phyloP scores from a whole-genome alignment of 2,329 filamentous ascomycete genomes.

The Gaeumannomyces sp. region DNA sequence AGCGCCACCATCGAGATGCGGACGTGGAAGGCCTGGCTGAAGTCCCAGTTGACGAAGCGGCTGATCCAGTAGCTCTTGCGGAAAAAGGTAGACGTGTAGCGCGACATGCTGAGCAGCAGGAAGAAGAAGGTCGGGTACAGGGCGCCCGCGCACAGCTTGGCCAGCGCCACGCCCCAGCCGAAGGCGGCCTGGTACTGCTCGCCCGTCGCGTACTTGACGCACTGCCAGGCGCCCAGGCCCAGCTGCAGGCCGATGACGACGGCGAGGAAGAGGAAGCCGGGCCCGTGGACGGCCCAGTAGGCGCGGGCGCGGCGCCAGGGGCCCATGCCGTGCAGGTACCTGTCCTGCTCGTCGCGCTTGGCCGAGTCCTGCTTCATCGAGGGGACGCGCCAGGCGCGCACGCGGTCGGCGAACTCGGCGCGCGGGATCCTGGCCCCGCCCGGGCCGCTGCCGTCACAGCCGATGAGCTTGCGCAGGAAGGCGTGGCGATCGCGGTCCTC shows the following conservation, averaged over 20 bases:
- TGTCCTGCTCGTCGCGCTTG: conserved; percentile 33
- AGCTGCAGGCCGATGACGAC: conserved; percentile 42
- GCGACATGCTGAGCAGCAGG: conserved; percentile 50
- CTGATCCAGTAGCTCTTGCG: conserved; percentile 45
- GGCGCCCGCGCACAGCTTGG: conserved; percentile 48
- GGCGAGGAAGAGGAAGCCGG: conserved; percentile 41
- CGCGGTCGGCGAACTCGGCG: conserved; percentile 37
- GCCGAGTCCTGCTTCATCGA: conserved; percentile 40
- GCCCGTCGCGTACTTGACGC: conserved; percentile 44
- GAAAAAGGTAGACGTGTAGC: conserved; percentile 47
- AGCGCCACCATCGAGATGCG: conserved; percentile 46
- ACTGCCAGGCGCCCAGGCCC: conserved; percentile 49
- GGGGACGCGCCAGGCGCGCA: conserved; percentile 41
- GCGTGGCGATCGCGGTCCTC: conserved; percentile 38
- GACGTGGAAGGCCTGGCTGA: conserved; percentile 49
- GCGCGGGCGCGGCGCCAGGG: conserved; percentile 40
- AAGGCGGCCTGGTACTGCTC: conserved; percentile 40
- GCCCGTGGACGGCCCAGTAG: conserved; percentile 50
- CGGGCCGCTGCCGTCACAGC: conserved; percentile 21
- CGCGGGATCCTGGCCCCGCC: conserved; percentile 31
- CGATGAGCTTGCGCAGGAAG: conserved; percentile 46
- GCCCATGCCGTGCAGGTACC: conserved; percentile 39
- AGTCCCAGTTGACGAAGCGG: conserved; percentile 51
- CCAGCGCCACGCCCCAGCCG: conserved; percentile 50
- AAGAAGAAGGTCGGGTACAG: conserved; percentile 54